phyloP scores from a whole-genome alignment of 1,284 basidiomycete species.

The Microbotryomycetes sp. region DNA sequence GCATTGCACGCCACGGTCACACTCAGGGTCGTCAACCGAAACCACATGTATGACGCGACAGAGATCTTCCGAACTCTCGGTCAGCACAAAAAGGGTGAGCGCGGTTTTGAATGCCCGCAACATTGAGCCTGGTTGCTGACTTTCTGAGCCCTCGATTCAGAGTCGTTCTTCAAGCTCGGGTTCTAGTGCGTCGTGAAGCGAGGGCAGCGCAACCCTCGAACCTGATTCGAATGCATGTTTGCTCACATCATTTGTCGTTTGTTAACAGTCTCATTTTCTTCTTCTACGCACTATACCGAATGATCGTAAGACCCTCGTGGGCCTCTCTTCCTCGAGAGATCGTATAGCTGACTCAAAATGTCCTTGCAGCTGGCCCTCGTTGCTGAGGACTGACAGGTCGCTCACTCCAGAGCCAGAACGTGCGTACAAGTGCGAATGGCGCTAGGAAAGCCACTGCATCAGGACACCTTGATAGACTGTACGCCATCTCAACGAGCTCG shows the following conservation, averaged over 20 bases:
- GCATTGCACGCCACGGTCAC: too few relatives aligned
- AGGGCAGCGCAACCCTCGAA: not conserved
- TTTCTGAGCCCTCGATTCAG: constrained; percentile 7
- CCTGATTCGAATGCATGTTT: not conserved
- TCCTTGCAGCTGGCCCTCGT: constrained; percentile 33
- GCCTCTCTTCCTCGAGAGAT: not conserved
- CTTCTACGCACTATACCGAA: constrained; percentile 84
- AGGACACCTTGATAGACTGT: too few relatives aligned
- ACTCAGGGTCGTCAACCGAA: constrained; percentile 81
- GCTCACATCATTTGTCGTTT: not conserved
- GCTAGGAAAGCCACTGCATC: too few relatives aligned
- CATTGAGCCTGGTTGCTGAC: not conserved
- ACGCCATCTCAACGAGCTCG: too few relatives aligned
- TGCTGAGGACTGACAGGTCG: constrained; percentile 34
- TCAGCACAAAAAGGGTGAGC: constrained; percentile 76
- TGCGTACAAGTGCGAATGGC: too few relatives aligned
- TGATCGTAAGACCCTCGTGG: constrained; percentile 19
- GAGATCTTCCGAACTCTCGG: constrained; percentile 96
- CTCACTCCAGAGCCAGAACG: too few relatives aligned
- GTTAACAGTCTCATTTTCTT: constrained; percentile 34
- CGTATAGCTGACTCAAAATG: not conserved
- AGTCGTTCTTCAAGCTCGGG: constrained; percentile 91
- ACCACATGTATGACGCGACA: constrained; percentile 98
- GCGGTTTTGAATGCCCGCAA: constrained; percentile 3
- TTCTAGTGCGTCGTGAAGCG: constrained; percentile 54